Evolutionary conservation across 768 basidiomycete genomes (phyloP), one percentile per base, ranked within the genome.

Genomic region (Mycena metata): DNA sequence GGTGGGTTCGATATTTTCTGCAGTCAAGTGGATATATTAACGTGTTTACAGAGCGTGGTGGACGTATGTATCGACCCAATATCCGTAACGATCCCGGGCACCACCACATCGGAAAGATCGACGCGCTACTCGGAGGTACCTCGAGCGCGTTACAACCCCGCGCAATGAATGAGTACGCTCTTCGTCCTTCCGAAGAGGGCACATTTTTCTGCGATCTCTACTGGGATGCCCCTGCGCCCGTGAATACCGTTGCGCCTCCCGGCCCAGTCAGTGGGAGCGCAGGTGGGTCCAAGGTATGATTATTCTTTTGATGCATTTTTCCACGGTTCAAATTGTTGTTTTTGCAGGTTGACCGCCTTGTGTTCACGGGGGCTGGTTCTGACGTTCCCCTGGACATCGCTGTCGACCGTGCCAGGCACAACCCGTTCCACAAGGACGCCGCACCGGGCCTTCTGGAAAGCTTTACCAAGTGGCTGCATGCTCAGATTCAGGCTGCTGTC

Each of bases 1-100:
- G 54, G 50, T 52, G 7, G n/a, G 21, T 56, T 41, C n/a, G n/a
- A n/a, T n/a, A n/a, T n/a, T n/a, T n/a, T n/a, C n/a, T n/a, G n/a
- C n/a, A n/a, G n/a, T n/a, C n/a, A n/a, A n/a, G n/a, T n/a, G n/a
- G n/a, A n/a, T n/a, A 15, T 23, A 42, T 23, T 11, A 16, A n/a
- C 11, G 2, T 4, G 12, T 39, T 36, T 12, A 9, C n/a, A 60
- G 60, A 49, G n/a, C 60, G 60, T 23, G 23, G 47, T 0, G 60
- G 60, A 1, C 60, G 60, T 35, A 10, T 62, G 15, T 62, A 62
- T 23, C 60, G 50, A 49, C 60, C 60, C 24, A 62, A 62, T 23
- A 62, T 62, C 1, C 50, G 60, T 15, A 35, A 35, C 13, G 60
- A 50, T 11, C 21, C 60, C 11, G 23, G 16, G 2, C 60, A 60